phyloP scores from a whole-genome alignment of 1,139 yeast species.

The Pichia sp. region DNA sequence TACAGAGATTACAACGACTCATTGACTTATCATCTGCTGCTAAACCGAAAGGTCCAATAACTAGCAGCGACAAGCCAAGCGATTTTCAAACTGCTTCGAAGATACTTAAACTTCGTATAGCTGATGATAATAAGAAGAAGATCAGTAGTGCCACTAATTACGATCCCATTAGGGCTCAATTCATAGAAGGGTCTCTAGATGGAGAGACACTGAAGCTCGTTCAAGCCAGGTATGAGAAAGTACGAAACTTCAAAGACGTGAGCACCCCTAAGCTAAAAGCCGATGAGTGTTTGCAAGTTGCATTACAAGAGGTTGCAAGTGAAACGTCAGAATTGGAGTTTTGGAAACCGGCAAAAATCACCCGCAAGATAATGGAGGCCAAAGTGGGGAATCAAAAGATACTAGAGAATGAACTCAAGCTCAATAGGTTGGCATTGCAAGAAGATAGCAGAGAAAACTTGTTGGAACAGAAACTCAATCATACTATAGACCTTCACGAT shows the following conservation, averaged over 20 bases:
- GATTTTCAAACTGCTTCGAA: not conserved
- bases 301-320: constrained; percentile 7
- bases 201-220: constrained; percentile 2
- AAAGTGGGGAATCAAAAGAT: constrained; percentile 2
- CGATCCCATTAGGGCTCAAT: constrained; percentile 11
- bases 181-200: constrained; percentile 3
- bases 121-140: constrained; percentile 8
- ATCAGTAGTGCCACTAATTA: constrained; percentile 14
- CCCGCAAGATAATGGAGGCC: too few species aligned
- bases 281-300: constrained; percentile 9
- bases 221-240: constrained; percentile 3
- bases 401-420: constrained; percentile 5
- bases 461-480: not conserved
- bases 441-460: constrained; percentile 2
- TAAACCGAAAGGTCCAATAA: constrained; percentile 14
- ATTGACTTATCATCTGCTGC: constrained; percentile 15
- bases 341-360: too few species aligned
- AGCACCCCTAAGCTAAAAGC: constrained; percentile 9
- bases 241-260: constrained; percentile 8
- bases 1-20: constrained; percentile 11
- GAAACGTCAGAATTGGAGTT: constrained; percentile 1
- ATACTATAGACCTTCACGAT: not conserved
- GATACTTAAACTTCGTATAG: not conserved
- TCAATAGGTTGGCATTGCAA: constrained; percentile 1
- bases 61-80: too few species aligned